phyloP scores from a whole-genome alignment of 2,329 filamentous ascomycete genomes.

The Ceratocystis smalleyi region DNA sequence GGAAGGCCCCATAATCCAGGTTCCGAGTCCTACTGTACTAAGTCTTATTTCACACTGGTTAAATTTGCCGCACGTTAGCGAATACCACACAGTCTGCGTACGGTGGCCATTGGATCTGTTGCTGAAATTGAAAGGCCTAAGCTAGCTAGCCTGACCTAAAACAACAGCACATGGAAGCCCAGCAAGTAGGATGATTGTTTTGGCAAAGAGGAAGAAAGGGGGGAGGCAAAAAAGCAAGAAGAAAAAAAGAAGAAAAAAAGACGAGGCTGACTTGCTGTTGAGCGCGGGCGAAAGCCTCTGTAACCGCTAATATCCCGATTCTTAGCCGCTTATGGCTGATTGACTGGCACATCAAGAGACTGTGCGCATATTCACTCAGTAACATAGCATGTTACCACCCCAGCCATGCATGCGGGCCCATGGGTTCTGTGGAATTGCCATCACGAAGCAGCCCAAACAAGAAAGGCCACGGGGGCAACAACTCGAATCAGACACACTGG shows the following conservation, averaged over 20 bases:
- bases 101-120: neutral
- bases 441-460: neutral
- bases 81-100: neutral
- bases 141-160: neutral
- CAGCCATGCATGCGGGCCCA: neutral
- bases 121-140: conserved; percentile 4
- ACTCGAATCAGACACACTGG: neutral
- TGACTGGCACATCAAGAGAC: neutral
- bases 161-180: neutral
- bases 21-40: neutral
- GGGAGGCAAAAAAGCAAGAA: too few species aligned
- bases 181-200: neutral
- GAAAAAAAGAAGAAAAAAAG: too few species aligned
- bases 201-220: neutral
- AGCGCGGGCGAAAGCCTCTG: neutral
- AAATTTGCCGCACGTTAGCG: neutral
- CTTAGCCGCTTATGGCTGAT: neutral
- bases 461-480: neutral
- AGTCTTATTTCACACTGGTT: too few species aligned
- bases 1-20: too few species aligned
- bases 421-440: neutral
- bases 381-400: neutral
- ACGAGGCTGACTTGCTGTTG: neutral
- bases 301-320: neutral
- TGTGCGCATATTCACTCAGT: neutral